A percentile compares a stretch with the other conserved stretches of the same genome.
These are phyloP conservation scores for Brassica carinata DNA, from an alignment of 345 rosid genomes.

Conservation along the genomic window DNA sequence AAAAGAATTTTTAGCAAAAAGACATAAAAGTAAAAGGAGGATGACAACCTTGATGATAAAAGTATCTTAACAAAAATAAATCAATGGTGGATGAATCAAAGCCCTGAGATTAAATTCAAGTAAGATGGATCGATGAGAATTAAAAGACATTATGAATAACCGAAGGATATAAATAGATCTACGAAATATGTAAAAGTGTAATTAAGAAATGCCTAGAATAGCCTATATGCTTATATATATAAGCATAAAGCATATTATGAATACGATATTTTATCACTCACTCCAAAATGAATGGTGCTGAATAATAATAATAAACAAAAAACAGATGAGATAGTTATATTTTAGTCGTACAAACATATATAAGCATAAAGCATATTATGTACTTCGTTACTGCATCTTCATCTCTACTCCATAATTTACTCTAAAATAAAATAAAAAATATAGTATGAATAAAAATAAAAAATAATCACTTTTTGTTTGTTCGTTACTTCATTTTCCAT, in stretches of 20 bases:
- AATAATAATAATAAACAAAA: neutral
- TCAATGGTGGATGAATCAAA: neutral
- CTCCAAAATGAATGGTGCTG: slow-evolving; percentile 19
- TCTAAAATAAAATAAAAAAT: too few species aligned
- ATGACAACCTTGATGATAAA: neutral
- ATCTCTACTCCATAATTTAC: too few species aligned
- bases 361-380: too few species aligned
- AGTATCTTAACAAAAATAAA: neutral
- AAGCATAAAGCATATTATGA: too few species aligned
- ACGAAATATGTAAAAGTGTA: neutral
- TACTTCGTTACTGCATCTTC: too few species aligned
- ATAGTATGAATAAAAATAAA: too few species aligned
- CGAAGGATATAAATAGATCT: neutral
- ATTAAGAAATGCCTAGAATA: neutral
- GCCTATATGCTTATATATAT: neutral
- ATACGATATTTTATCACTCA: neutral
- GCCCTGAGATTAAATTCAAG: neutral
- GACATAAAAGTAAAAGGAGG: neutral
- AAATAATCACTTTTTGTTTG: too few species aligned
- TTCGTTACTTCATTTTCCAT: too few species aligned
- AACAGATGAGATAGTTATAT: neutral
- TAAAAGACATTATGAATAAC: neutral
- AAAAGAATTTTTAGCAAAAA: neutral
- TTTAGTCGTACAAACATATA: neutral
- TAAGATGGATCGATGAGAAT: neutral